These are phyloP conservation scores for Stentor coeruleus DNA, from an alignment of 73 alveolate genomes.

Conservation along the genomic window DNA sequence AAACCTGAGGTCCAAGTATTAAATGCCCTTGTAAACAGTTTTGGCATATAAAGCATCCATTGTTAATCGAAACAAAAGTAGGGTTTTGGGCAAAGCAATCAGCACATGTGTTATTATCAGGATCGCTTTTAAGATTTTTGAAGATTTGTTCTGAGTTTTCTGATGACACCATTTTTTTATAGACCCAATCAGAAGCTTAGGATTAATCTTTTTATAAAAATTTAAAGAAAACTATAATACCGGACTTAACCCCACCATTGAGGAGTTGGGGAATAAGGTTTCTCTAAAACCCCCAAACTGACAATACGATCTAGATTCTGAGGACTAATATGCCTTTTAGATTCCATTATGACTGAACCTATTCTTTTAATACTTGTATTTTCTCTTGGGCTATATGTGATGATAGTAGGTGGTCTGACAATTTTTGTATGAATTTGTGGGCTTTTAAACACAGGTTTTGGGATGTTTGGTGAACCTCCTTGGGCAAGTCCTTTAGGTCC, in stretches of 20 bases:
- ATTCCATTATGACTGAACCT: not conserved
- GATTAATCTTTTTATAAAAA: too few species aligned
- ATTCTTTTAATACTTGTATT: not conserved
- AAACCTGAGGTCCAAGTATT: not conserved
- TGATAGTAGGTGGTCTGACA: too few species aligned
- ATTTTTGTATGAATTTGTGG: not conserved
- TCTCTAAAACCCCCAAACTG: not conserved
- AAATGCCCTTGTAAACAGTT: not conserved
- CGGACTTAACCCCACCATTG: slow-evolving; percentile 4
- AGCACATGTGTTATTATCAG: not conserved
- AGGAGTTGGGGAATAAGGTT: not conserved
- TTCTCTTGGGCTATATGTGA: too few species aligned
- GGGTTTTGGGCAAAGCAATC: not conserved
- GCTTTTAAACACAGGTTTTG: not conserved
- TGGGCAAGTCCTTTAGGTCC: not conserved
- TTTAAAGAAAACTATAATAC: too few species aligned
- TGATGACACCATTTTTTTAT: too few species aligned
- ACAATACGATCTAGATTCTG: not conserved
- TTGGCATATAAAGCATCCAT: not conserved
- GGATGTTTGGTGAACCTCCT: not conserved
- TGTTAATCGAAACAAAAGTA: not conserved
- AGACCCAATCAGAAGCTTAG: too few species aligned
- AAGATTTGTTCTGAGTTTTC: too few species aligned
- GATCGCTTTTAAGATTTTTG: too few species aligned
- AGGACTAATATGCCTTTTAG: not conserved